Percentiles rank a stretch among this genome's conserved stretches.
These are phyloP conservation scores for Teratosphaeria zuluensis DNA, from an alignment of 2,329 filamentous ascomycete species.

Conservation along the genomic window DNA sequence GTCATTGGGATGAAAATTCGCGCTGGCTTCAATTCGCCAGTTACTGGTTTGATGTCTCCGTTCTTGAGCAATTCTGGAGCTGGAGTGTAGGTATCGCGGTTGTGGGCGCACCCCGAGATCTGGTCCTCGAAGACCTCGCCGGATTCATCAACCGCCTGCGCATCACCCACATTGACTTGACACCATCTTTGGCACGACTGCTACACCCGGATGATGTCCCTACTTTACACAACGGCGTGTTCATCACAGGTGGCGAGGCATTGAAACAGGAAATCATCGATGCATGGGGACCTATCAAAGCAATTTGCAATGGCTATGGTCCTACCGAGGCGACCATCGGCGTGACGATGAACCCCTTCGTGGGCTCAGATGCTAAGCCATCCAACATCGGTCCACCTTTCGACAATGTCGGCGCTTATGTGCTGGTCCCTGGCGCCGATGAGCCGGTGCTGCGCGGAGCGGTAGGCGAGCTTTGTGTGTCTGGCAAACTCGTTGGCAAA, in stretches of 20 bases:
- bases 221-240: slow-evolving; percentile 68
- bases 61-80: slow-evolving; percentile 77
- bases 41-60: slow-evolving; percentile 61
- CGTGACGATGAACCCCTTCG: slow-evolving; percentile 78
- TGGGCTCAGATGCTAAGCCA: slow-evolving; percentile 66
- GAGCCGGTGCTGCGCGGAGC: slow-evolving; percentile 65
- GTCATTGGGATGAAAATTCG: slow-evolving; percentile 63
- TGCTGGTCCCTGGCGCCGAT: slow-evolving; percentile 61
- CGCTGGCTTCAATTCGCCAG: slow-evolving; percentile 89
- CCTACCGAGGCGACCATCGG: slow-evolving; percentile 91
- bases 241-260: slow-evolving; percentile 86
- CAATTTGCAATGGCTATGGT: slow-evolving; percentile 85
- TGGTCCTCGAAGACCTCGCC: slow-evolving; percentile 76
- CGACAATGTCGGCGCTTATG: slow-evolving; percentile 74
- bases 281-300: slow-evolving; percentile 66
- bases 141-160: slow-evolving; percentile 58
- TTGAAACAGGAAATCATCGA: slow-evolving; percentile 84
- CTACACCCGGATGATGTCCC: slow-evolving; percentile 73
- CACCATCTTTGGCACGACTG: slow-evolving; percentile 73
- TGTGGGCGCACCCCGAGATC: slow-evolving; percentile 69
- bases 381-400: slow-evolving; percentile 85
- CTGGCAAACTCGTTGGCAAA: slow-evolving; percentile 76
- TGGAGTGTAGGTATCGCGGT: slow-evolving; percentile 86
- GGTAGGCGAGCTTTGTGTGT: slow-evolving; percentile 81
- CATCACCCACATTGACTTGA: slow-evolving; percentile 88